These are phyloP conservation scores for Trifolium repens DNA, from an alignment of 306 rosid genomes.

Conservation along the genomic window DNA sequence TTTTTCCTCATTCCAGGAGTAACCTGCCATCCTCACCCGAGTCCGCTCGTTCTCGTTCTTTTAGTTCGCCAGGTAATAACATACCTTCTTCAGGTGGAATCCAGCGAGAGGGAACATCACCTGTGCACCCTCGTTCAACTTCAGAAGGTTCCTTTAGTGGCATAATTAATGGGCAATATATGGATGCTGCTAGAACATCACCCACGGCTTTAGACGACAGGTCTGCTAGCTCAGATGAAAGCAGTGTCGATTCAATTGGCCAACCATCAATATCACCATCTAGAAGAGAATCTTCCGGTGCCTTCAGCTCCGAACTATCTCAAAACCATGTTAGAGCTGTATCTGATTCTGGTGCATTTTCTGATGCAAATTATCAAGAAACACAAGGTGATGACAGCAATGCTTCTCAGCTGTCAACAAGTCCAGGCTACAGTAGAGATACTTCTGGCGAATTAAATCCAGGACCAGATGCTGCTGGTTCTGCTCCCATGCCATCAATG, in stretches of 20 bases:
- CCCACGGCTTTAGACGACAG: slow-evolving; percentile 63
- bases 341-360: slow-evolving; percentile 66
- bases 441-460: slow-evolving; percentile 66
- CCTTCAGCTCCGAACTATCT: slow-evolving; percentile 54
- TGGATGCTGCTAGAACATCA: slow-evolving; percentile 59
- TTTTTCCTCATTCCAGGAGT: slow-evolving; percentile 62
- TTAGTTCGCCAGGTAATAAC: slow-evolving; percentile 62
- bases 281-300: slow-evolving; percentile 59
- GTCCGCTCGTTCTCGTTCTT: slow-evolving; percentile 61
- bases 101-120: slow-evolving; percentile 64
- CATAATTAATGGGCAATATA: slow-evolving; percentile 57
- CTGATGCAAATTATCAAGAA: slow-evolving; percentile 58
- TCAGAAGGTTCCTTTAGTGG: slow-evolving; percentile 79
- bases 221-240: slow-evolving; percentile 67
- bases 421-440: slow-evolving; percentile 71
- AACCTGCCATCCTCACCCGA: slow-evolving; percentile 67
- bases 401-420: slow-evolving; percentile 54
- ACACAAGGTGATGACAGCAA: slow-evolving; percentile 59
- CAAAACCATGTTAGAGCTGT: slow-evolving; percentile 65
- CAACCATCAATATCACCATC: slow-evolving; percentile 65
- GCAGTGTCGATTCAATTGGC: slow-evolving; percentile 58
- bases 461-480: slow-evolving; percentile 56
- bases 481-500: slow-evolving; percentile 44
- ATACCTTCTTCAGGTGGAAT: slow-evolving; percentile 56
- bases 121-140: slow-evolving; percentile 74